Evolutionary conservation across 2,329 filamentous ascomycete species (phyloP).

Genomic region (Scytalidium sp.): DNA sequence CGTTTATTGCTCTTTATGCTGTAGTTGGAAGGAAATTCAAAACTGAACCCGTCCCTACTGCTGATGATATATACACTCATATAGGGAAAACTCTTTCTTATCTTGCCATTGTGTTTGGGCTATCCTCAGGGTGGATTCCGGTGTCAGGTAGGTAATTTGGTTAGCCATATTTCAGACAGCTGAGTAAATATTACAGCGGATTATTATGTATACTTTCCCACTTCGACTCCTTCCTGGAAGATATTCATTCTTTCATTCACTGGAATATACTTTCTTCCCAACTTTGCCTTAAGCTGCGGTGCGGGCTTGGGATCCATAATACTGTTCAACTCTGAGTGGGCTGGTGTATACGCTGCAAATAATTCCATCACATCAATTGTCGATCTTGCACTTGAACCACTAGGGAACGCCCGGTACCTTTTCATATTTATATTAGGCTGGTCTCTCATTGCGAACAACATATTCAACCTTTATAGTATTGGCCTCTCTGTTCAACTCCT

Average conservation of each 20-base stretch:
- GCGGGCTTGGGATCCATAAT: slow-evolving; percentile 7
- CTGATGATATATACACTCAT: slow-evolving; percentile 10
- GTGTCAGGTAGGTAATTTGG: too few species aligned
- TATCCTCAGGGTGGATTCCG: slow-evolving; percentile 44
- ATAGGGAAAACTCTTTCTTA: slow-evolving; percentile 39
- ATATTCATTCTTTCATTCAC: slow-evolving; percentile 46
- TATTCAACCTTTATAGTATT: slow-evolving; percentile 10
- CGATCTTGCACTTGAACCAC: slow-evolving; percentile 3
- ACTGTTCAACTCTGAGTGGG: slow-evolving; percentile 6
- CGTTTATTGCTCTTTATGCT: slow-evolving; percentile 1
- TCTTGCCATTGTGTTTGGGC: slow-evolving; percentile 43
- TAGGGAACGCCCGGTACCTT: slow-evolving; percentile 7
- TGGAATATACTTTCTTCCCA: slow-evolving; percentile 23
- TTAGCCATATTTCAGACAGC: too few species aligned
- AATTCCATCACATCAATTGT: slow-evolving; percentile 1
- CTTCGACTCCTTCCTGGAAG: slow-evolving; percentile 40
- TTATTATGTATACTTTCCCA: slow-evolving; percentile 45
- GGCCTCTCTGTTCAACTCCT: slow-evolving; percentile 6
- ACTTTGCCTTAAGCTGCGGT: slow-evolving; percentile 9
- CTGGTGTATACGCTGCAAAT: slow-evolving; percentile 3
- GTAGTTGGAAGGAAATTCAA: slow-evolving; percentile 1
- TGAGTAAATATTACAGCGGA: slow-evolving; percentile 40
- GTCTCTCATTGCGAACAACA: slow-evolving; percentile 7
- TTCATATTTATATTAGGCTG: slow-evolving; percentile 9
- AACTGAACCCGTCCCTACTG: background rate